A percentile compares a stretch with the other conserved stretches of the same genome.
phyloP scores from a whole-genome alignment of 208 protist genomes.

The Leptomonas pyrrhocoris region DNA sequence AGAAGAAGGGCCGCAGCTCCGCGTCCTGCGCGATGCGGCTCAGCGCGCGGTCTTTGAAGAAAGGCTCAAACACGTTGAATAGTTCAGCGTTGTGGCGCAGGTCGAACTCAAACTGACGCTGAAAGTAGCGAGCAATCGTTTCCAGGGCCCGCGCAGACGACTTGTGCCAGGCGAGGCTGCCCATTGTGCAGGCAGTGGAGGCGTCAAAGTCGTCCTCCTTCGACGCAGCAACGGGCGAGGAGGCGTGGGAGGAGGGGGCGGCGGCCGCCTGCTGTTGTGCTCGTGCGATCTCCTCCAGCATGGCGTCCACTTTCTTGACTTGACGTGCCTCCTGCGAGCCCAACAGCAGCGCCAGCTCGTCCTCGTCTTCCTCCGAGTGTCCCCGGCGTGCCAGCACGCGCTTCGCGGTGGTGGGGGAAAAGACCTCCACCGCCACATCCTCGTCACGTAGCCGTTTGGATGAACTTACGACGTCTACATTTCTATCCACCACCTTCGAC shows the following conservation, averaged over 20 bases:
- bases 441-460: conserved; percentile 7
- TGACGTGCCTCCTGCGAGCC: conserved; percentile 56
- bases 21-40: conserved; percentile 35
- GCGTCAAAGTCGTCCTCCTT: neutral
- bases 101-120: conserved; percentile 70
- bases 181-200: conserved; percentile 28
- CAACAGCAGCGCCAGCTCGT: conserved; percentile 79
- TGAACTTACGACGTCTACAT: no score
- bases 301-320: conserved; percentile 37
- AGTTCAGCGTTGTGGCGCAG: conserved; percentile 49
- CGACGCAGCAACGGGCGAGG: neutral
- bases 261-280: conserved; percentile 13
- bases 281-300: conserved; percentile 18
- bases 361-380: conserved; percentile 53
- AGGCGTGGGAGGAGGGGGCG: neutral
- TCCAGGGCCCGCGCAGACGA: conserved; percentile 38
- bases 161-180: conserved; percentile 57
- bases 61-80: conserved; percentile 68
- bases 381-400: conserved; percentile 18
- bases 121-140: conserved; percentile 53
- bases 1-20: conserved; percentile 40
- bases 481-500: neutral
- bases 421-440: neutral
- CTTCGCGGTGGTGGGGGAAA: conserved; percentile 3
- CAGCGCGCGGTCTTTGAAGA: conserved; percentile 69